phyloP scores from a whole-genome alignment of 441 rosid species.

The Manihot esculenta region DNA sequence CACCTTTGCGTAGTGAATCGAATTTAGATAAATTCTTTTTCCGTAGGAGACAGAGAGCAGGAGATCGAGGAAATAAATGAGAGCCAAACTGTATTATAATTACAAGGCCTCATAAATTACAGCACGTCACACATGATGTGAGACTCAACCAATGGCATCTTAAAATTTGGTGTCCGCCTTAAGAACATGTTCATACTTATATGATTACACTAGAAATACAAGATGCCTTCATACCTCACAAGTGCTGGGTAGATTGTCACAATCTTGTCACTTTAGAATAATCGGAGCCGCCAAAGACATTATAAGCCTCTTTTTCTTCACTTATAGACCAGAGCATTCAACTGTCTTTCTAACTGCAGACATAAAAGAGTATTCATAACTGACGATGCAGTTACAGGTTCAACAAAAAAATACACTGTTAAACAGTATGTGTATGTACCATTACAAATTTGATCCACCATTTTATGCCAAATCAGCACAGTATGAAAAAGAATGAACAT shows the following conservation, averaged over 20 bases:
- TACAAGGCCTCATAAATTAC: constrained; percentile 41
- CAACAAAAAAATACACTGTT: not conserved
- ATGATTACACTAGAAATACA: constrained; percentile 35
- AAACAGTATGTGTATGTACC: not conserved
- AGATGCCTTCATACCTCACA: constrained; percentile 23
- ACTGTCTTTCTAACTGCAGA: constrained; percentile 66
- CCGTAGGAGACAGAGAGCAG: no score
- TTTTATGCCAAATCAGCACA: not conserved
- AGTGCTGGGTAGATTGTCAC: constrained; percentile 12
- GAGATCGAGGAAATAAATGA: no score
- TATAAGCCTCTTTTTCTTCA: constrained; percentile 33
- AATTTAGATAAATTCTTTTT: no score
- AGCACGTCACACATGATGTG: constrained; percentile 26
- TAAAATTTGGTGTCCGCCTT: constrained; percentile 40
- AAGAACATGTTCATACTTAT: constrained; percentile 28
- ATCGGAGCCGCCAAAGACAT: not conserved
- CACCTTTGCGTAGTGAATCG: no score
- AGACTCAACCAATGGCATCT: constrained; percentile 37
- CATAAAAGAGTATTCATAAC: not conserved
- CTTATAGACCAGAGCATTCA: constrained; percentile 44
- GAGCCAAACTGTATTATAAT: constrained; percentile 22
- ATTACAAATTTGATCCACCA: not conserved
- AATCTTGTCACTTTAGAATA: constrained; percentile 3
- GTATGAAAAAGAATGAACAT: not conserved
- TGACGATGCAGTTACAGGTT: not conserved